Conservation (phyloP, 2,329 filamentous ascomycete species). For the Macrophomina tecta region DNA sequence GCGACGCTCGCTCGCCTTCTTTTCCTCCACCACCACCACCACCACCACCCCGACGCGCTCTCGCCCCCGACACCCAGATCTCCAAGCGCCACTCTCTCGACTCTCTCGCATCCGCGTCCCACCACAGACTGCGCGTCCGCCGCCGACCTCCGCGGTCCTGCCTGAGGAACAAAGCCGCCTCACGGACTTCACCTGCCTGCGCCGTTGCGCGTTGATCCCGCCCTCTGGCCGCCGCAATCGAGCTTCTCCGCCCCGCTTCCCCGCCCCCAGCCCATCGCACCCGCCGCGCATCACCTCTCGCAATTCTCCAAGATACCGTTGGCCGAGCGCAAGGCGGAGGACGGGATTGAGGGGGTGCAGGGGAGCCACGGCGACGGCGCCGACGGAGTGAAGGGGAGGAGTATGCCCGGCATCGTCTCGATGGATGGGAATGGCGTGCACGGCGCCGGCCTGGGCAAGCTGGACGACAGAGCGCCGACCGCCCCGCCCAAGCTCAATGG, state of each 20-base stretch:
- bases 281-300: slow-evolving; percentile 8
- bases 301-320: slow-evolving; percentile 27
- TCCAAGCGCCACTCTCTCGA: background rate
- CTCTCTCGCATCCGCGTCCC: background rate
- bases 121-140: slow-evolving; percentile 3
- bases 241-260: slow-evolving; percentile 21
- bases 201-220: slow-evolving; percentile 26
- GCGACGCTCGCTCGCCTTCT: slow-evolving; percentile 4
- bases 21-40: slow-evolving; percentile 12
- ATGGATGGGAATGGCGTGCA: slow-evolving; percentile 54
- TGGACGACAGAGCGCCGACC: slow-evolving; percentile 15
- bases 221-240: slow-evolving; percentile 21
- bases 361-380: slow-evolving; percentile 41
- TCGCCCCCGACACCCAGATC: background rate
- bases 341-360: slow-evolving; percentile 27
- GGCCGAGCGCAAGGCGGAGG: slow-evolving; percentile 28
- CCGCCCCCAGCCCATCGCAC: slow-evolving; percentile 9
- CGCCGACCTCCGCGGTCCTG: slow-evolving; percentile 2
- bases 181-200: slow-evolving; percentile 18
- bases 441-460: slow-evolving; percentile 37
- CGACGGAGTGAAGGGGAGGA: slow-evolving; percentile 39
- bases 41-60: slow-evolving; percentile 21
- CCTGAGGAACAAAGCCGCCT: slow-evolving; percentile 20
- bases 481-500: slow-evolving; percentile 27
- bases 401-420: slow-evolving; percentile 56